Base-by-base conservation (phyloP, 73 alveolate genomes). In the Stentor roeselii region DNA sequence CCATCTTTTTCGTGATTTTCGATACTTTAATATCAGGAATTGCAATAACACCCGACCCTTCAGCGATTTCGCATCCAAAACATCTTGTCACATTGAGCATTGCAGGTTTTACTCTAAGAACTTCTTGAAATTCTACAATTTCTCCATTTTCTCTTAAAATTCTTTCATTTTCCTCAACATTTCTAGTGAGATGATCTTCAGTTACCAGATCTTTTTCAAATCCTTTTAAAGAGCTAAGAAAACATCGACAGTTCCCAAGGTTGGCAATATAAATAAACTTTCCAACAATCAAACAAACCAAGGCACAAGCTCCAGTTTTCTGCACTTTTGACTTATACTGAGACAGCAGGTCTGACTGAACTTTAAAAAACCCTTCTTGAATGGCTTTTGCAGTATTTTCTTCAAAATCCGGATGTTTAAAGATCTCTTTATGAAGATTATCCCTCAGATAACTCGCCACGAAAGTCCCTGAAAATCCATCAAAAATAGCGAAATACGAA, bases 1-100 rank as follows among this genome's bases (percentile, higher is more conserved):
- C 93, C 82, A 88, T 92, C 75, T 82, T 85, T 60, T 85, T 88
- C 6, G 95, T 84, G 60, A 93, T 75, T 60, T 88, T 76, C 32
- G 75, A 90, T 42, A 78, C 92, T 11, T 59, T 59, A 42, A 93
- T 89, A 78, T 93, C 98, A 3, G 98, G 98, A 75, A 85, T 80
- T 31, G 95, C 93, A 0, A 92, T 84, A 37, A 92, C 21, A 50
- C 30, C 67, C 21, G 67, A 50, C 6, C 30, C 6, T 50, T 50
- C 21, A 50, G 67, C 67, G 30, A 6, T 50, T 11, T 50, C 6
- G 21, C 67, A 50, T 11, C 67, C 67, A 50, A 50, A 50, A 50
- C 67, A 50, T 21, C 67, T 50, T 50, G 67, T 11, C 6, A 50
- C 67, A 50, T 6, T 50, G 21, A 50, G 67, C 6, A 11, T 50